Evolutionary conservation across 768 basidiomycete species (phyloP).

Genomic region (Leccinum truebloodii): DNA sequence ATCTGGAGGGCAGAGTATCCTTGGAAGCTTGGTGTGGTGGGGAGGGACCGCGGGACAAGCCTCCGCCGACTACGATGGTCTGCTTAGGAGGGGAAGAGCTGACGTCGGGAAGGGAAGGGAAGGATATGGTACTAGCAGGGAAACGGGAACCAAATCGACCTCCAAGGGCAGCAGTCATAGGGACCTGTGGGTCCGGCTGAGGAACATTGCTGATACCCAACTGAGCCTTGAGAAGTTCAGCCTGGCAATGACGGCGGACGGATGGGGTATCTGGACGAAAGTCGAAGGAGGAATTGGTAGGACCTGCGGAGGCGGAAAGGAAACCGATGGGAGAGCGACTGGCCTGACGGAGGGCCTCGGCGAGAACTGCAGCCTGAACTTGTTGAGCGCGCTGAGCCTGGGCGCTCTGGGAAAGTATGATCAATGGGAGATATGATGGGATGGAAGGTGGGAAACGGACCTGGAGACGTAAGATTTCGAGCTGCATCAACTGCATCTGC

Average conservation of each 20-base stretch:
- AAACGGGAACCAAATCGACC: constrained; percentile 73
- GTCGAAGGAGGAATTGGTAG: constrained; percentile 64
- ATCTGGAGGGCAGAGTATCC: constrained; percentile 63
- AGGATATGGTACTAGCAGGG: constrained; percentile 39
- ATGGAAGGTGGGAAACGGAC: constrained; percentile 37
- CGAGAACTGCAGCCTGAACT: constrained; percentile 70
- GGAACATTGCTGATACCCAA: constrained; percentile 41
- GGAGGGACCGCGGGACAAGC: constrained; percentile 62
- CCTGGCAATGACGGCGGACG: constrained; percentile 68
- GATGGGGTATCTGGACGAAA: constrained; percentile 57
- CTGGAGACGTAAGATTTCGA: constrained; percentile 82
- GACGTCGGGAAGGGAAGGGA: constrained; percentile 43
- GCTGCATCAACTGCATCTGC: constrained; percentile 77
- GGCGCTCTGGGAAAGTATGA: constrained; percentile 46
- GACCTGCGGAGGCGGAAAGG: constrained; percentile 74
- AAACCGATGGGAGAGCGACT: constrained; percentile 32
- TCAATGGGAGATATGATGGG: constrained; percentile 12
- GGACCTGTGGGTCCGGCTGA: constrained; percentile 57
- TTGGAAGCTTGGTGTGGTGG: constrained; percentile 39
- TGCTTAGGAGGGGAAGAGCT: constrained; percentile 47
- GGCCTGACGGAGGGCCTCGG: constrained; percentile 53
- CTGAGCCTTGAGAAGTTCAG: constrained; percentile 64
- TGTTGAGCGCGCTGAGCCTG: constrained; percentile 64
- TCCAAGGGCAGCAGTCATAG: constrained; percentile 79
- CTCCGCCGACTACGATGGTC: constrained; percentile 72